These are phyloP conservation scores for Ceraceosorus guamensis DNA, from an alignment of 1,284 basidiomycete genomes.

Conservation along the genomic window DNA sequence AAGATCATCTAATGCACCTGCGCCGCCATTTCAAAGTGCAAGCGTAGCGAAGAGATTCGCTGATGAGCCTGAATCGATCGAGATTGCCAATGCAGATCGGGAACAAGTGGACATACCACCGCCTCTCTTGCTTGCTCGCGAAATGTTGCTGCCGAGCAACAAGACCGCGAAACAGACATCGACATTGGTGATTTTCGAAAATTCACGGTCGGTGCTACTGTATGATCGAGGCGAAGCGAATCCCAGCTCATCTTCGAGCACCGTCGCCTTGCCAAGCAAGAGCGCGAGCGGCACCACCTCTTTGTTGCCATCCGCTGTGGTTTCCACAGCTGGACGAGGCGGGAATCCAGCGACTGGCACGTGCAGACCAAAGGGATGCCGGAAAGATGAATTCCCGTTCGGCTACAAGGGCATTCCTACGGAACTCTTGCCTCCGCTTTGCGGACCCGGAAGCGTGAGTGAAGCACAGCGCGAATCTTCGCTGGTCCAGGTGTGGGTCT, in stretches of 20 bases:
- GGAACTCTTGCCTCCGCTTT: constrained; percentile 57
- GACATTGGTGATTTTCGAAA: neutral
- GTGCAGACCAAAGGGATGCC: constrained; percentile 64
- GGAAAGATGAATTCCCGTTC: constrained; percentile 68
- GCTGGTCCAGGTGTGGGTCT: neutral
- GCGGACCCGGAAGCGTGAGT: constrained; percentile 51
- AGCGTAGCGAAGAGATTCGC: neutral
- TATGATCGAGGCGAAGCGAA: neutral
- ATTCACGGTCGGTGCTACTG: neutral
- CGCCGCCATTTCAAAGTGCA: neutral
- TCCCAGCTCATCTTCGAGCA: constrained; percentile 1
- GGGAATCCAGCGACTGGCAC: constrained; percentile 39
- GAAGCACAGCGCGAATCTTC: no score
- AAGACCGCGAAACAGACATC: neutral
- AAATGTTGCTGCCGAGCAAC: neutral
- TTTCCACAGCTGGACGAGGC: no score
- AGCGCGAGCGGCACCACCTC: neutral
- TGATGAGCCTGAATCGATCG: no score
- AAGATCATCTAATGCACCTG: constrained; percentile 30
- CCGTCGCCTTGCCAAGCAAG: neutral
- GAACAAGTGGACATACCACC: neutral
- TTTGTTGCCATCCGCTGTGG: no score
- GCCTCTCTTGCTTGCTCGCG: neutral
- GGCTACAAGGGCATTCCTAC: constrained; percentile 53
- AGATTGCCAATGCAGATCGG: neutral